Evolutionary conservation across 768 basidiomycete genomes (phyloP).

Genomic region (Boletus edulis): DNA sequence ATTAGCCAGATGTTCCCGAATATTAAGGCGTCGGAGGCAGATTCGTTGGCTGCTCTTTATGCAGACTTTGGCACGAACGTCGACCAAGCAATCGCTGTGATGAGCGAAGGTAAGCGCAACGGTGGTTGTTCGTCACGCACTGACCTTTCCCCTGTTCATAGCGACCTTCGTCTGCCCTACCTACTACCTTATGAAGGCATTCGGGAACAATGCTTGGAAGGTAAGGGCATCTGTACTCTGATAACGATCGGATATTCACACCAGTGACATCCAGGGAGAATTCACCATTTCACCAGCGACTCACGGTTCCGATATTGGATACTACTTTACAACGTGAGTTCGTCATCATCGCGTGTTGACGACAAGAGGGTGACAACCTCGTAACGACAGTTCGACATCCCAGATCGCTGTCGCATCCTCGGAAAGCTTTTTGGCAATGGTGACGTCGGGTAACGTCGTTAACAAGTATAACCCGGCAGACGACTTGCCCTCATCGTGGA

Average conservation of each 20-base stretch:
- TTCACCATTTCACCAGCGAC: conserved; percentile 42
- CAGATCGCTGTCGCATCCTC: conserved; percentile 27
- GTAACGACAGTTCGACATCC: conserved; percentile 13
- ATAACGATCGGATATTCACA: not conserved
- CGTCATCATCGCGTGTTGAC: not conserved
- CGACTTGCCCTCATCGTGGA: conserved; percentile 20
- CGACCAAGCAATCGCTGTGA: too few relatives aligned
- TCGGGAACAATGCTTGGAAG: conserved; percentile 30
- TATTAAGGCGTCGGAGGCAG: too few relatives aligned
- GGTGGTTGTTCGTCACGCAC: too few relatives aligned
- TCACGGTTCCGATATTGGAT: conserved; percentile 41
- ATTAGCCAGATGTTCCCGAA: too few relatives aligned
- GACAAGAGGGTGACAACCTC: not conserved
- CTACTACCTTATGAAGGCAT: conserved; percentile 34
- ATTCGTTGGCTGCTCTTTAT: too few relatives aligned
- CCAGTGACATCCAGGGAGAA: conserved; percentile 9
- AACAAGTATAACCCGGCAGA: conserved; percentile 13
- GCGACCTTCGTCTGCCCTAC: conserved; percentile 48
- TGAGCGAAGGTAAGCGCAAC: too few relatives aligned
- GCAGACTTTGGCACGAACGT: too few relatives aligned
- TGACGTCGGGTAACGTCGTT: conserved; percentile 16
- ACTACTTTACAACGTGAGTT: conserved; percentile 44
- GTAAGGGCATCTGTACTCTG: conserved; percentile 5
- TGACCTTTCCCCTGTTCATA: conserved; percentile 7
- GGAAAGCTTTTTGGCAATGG: conserved; percentile 20